These are phyloP conservation scores for Kwoniella newhampshirensis DNA, from an alignment of 768 basidiomycete species.

Conservation along the genomic window DNA sequence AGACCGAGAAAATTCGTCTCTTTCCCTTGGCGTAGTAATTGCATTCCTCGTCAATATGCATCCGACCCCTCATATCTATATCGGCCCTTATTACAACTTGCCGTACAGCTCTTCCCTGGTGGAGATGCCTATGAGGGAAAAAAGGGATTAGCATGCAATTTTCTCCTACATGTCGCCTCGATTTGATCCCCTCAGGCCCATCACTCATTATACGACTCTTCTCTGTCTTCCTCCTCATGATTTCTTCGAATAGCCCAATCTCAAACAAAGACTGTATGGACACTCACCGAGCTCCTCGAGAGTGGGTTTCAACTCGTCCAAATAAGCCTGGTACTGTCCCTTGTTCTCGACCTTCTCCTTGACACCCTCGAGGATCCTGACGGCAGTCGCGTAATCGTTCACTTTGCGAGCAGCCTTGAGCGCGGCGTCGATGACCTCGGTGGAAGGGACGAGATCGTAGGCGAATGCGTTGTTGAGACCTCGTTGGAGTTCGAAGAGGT, in stretches of 20 bases:
- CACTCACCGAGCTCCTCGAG: constrained; percentile 85
- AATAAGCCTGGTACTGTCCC: constrained; percentile 87
- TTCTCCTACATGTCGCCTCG: background rate
- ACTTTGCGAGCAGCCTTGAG: constrained; percentile 63
- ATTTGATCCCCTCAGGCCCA: background rate
- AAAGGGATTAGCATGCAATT: constrained; percentile 2
- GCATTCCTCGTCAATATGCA: background rate
- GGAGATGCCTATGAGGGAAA: constrained; percentile 58
- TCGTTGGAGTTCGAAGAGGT: constrained; percentile 97
- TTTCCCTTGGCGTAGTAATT: background rate
- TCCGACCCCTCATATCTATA: background rate
- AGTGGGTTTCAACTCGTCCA: constrained; percentile 82
- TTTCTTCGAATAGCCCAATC: too few relatives aligned
- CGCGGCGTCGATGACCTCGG: constrained; percentile 51
- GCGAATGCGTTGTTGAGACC: constrained; percentile 99
- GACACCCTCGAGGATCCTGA: constrained; percentile 92
- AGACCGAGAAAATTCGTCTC: too few relatives aligned
- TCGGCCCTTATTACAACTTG: constrained; percentile 10
- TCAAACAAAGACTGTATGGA: constrained; percentile 2
- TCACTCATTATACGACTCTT: background rate
- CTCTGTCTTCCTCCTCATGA: background rate
- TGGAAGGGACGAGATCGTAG: constrained; percentile 66
- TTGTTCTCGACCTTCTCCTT: constrained; percentile 98
- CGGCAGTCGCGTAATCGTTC: constrained; percentile 95
- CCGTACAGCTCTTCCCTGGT: constrained; percentile 67